Conservation (phyloP, 768 basidiomycete species). For the Thelephora aurantiotincta region DNA sequence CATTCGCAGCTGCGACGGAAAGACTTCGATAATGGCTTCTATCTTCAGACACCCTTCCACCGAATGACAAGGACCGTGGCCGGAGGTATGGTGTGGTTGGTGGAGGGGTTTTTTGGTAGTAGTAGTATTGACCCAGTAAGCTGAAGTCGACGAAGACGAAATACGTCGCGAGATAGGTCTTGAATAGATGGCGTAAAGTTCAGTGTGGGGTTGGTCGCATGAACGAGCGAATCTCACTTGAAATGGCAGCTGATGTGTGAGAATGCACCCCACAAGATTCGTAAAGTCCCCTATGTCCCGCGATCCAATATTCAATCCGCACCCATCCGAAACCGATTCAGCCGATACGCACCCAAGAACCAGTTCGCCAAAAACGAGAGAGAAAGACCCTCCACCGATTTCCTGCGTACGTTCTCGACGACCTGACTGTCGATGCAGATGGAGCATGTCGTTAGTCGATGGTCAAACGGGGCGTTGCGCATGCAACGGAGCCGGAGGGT, state of each 20-base stretch:
- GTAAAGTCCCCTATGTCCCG: slow-evolving; percentile 65
- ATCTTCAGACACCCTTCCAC: slow-evolving; percentile 31
- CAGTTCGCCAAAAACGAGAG: slow-evolving; percentile 90
- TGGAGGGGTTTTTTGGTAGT: slow-evolving; percentile 26
- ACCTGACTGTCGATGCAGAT: slow-evolving; percentile 46
- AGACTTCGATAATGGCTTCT: slow-evolving; percentile 50
- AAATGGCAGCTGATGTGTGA: slow-evolving; percentile 90
- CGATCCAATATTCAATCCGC: neutral
- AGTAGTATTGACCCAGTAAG: slow-evolving; percentile 77
- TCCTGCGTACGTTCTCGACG: slow-evolving; percentile 55
- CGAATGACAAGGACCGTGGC: slow-evolving; percentile 26
- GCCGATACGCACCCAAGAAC: slow-evolving; percentile 55
- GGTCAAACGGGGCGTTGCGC: slow-evolving; percentile 5
- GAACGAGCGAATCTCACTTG: slow-evolving; percentile 40
- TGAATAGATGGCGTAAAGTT: neutral
- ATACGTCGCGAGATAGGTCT: slow-evolving; percentile 88
- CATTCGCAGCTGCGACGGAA: slow-evolving; percentile 55
- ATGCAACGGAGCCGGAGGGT: slow-evolving; percentile 4
- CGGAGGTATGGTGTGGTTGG: slow-evolving; percentile 21
- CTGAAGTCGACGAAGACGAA: slow-evolving; percentile 75
- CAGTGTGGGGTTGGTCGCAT: neutral
- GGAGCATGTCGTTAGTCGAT: slow-evolving; percentile 3
- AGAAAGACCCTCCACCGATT: slow-evolving; percentile 83
- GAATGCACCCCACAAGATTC: slow-evolving; percentile 80
- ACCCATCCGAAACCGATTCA: neutral